Evolutionary conservation across 2,329 filamentous ascomycete genomes (phyloP).

Genomic region (Trichoderma oligosporum): DNA sequence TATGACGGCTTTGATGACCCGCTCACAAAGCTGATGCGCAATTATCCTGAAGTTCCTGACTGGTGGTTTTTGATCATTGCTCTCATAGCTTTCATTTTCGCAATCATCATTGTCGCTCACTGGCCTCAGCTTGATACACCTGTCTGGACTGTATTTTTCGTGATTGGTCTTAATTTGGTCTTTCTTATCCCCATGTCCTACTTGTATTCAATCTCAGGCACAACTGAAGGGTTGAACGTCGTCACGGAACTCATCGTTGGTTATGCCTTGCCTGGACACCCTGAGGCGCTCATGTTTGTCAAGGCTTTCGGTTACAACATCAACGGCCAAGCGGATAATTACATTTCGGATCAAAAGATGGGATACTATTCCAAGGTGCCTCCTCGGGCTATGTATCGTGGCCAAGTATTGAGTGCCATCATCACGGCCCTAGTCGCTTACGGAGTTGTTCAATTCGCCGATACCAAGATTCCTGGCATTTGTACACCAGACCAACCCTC

Average conservation of each 20-base stretch:
- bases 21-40: constrained; percentile 31
- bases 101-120: constrained; percentile 31
- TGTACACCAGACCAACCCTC: constrained; percentile 34
- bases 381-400: constrained; percentile 34
- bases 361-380: constrained; percentile 35
- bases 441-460: constrained; percentile 37
- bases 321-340: constrained; percentile 41
- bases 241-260: constrained; percentile 39
- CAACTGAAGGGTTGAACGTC: constrained; percentile 46
- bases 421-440: constrained; percentile 39
- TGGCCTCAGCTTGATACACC: constrained; percentile 31
- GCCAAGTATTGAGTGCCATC: constrained; percentile 43
- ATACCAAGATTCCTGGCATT: constrained; percentile 31
- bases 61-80: constrained; percentile 40
- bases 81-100: constrained; percentile 31
- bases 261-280: constrained; percentile 30
- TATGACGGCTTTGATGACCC: constrained; percentile 43
- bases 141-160: constrained; percentile 29
- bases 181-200: constrained; percentile 40
- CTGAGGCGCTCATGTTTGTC: constrained; percentile 44
- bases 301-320: constrained; percentile 46
- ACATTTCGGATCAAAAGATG: constrained; percentile 35
- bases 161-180: constrained; percentile 36
- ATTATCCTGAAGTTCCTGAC: constrained; percentile 45
- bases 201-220: constrained; percentile 41